Evolutionary conservation across 192 early-diverging fungal species (phyloP), one percentile per base, ranked within the genome.

Genomic region (Allomyces macrogynus): DNA sequence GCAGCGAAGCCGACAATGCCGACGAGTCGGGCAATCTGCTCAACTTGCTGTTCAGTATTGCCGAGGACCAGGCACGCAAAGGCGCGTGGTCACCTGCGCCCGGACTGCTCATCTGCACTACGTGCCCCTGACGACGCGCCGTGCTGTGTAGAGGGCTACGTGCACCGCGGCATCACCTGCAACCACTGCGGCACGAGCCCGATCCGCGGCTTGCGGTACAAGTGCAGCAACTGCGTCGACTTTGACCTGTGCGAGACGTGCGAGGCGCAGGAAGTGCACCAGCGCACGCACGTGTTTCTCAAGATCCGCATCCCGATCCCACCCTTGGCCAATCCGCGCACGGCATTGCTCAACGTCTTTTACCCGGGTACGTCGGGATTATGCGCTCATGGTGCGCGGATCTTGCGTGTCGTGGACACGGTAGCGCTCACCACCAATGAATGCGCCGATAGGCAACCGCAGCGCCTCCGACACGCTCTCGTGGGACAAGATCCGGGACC

Each of bases 231-330:
- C 65, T 98, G 95, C 67, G 79, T 88, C 57, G 89, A 93, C 64
- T 89, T 82, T 67, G 95, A 98, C 76, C 72, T 98, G 16, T 98
- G 95, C 72, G 88, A 91, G 65, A 70, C 78, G 4, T 98, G 95
- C 74, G 95, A 98, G 70, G 87, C 87, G 5, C 74, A 73, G 5
- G 83, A 90, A 43, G 77, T 78, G 0, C 95, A 98, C 69, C 65
- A 72, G 44, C 74, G 77, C 24, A 88, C 91, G 20, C 95, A 98
- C 64, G 77, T 88, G 3, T 87, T 95, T 74, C 75, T 95, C 60
- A 93, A 96, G 67, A 91, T 98, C 61, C 68, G 87, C 8, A 85
- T 98, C 66, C 90, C 95, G 1, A 80, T 95, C 25, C 91, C 95
- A 40, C 88, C 91, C 22, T 76, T 94, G 26, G 82, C 86, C 63